Conservation (phyloP, 169 alveolate species). For the Plasmodium inui region DNA sequence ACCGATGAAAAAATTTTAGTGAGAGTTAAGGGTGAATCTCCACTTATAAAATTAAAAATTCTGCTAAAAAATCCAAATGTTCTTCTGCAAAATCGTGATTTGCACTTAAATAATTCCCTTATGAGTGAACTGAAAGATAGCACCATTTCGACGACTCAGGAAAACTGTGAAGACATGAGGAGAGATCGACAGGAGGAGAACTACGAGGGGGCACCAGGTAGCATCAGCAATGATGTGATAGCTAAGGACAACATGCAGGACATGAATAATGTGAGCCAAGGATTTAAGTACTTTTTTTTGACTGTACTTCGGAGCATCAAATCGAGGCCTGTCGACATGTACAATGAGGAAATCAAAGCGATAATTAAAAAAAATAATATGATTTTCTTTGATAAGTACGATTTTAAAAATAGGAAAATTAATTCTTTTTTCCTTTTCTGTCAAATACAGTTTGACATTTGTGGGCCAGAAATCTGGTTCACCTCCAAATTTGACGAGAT, state of each 20-base stretch:
- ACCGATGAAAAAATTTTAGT: constrained; percentile 28
- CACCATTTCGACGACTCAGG: background rate
- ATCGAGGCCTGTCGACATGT: background rate
- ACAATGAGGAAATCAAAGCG: constrained; percentile 10
- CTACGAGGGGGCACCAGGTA: background rate
- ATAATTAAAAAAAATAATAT: constrained; percentile 27
- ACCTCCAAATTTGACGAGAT: constrained; percentile 66
- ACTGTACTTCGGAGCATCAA: background rate
- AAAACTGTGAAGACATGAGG: background rate
- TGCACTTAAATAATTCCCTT: background rate
- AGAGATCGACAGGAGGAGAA: background rate
- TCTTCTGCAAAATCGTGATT: background rate
- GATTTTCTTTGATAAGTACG: constrained; percentile 46
- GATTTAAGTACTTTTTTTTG: constrained; percentile 33
- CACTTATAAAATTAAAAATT: constrained; percentile 3
- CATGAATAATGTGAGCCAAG: background rate
- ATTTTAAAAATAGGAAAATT: constrained; percentile 28
- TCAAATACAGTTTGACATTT: constrained; percentile 50
- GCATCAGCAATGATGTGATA: background rate
- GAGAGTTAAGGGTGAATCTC: constrained; percentile 1
- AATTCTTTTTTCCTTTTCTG: constrained; percentile 46
- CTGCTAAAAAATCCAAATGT: background rate
- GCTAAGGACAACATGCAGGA: background rate
- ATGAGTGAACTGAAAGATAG: background rate
- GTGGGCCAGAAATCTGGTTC: constrained; percentile 70